Conservation (phyloP, 1,284 basidiomycete genomes). For the Neolentinus lepideus region DNA sequence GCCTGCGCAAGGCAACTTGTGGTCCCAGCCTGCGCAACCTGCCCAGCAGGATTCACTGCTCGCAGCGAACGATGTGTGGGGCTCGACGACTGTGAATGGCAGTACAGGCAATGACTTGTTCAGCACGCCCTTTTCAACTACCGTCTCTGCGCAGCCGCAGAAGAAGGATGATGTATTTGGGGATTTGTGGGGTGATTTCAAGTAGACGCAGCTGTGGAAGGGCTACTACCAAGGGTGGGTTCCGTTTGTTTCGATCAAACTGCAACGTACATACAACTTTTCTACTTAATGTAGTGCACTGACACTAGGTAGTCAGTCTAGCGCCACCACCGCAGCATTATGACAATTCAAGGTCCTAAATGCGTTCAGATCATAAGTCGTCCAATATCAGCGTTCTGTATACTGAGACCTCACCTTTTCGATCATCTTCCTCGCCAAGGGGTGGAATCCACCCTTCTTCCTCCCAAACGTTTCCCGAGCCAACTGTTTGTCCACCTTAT, state of each 20-base stretch:
- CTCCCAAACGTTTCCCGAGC: slow-evolving; percentile 53
- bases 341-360: not conserved
- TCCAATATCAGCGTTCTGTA: not conserved
- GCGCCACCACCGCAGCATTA: not conserved
- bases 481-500: slow-evolving; percentile 51
- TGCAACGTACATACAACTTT: not conserved
- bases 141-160: slow-evolving; percentile 20
- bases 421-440: slow-evolving; percentile 67
- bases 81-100: slow-evolving; percentile 19
- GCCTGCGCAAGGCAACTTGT: slow-evolving; percentile 25
- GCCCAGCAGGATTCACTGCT: slow-evolving; percentile 23
- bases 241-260: not conserved
- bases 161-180: slow-evolving; percentile 78
- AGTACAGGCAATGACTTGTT: slow-evolving; percentile 25
- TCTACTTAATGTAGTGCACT: not conserved
- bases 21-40: slow-evolving; percentile 24
- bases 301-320: not conserved
- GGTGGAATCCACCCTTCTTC: slow-evolving; percentile 60
- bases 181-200: slow-evolving; percentile 77
- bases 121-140: slow-evolving; percentile 17
- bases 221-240: not conserved
- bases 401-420: slow-evolving; percentile 47
- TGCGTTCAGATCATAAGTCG: not conserved
- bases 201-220: slow-evolving; percentile 33
- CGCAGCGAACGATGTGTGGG: slow-evolving; percentile 56